Conservation (phyloP, 2,329 filamentous ascomycete species). For the Eurotiales sp. region DNA sequence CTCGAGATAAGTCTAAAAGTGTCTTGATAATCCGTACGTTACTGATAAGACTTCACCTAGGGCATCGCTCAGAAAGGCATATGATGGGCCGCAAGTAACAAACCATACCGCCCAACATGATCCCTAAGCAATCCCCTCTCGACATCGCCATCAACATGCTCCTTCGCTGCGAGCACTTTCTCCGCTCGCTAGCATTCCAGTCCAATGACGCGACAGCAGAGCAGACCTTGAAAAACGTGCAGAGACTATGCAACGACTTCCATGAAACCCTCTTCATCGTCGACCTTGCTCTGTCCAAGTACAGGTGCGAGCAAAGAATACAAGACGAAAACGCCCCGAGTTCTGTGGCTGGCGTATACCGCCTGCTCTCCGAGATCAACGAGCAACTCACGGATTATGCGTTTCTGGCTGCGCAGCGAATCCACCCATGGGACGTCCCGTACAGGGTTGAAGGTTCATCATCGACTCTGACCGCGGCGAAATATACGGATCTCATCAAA, state of each 20-base stretch:
- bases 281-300: not conserved
- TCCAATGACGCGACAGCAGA: not conserved
- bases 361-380: constrained; percentile 2
- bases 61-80: no score
- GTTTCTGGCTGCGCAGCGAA: not conserved
- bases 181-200: constrained; percentile 2
- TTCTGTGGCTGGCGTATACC: not conserved
- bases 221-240: not conserved
- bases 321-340: not conserved
- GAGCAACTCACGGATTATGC: constrained; percentile 9
- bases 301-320: not conserved
- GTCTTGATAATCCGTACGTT: no score
- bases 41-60: no score
- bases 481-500: no score
- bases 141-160: constrained; percentile 7
- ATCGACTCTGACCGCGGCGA: no score
- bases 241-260: not conserved
- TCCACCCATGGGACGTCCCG: constrained; percentile 3
- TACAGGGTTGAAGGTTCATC: not conserved
- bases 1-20: no score
- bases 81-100: no score
- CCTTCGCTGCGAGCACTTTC: constrained; percentile 5
- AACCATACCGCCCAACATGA: not conserved
- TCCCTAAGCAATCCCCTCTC: not conserved
- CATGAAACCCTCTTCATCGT: constrained; percentile 8